Evolutionary conservation across 768 basidiomycete genomes (phyloP).

Genomic region (Suillus tomentosus): DNA sequence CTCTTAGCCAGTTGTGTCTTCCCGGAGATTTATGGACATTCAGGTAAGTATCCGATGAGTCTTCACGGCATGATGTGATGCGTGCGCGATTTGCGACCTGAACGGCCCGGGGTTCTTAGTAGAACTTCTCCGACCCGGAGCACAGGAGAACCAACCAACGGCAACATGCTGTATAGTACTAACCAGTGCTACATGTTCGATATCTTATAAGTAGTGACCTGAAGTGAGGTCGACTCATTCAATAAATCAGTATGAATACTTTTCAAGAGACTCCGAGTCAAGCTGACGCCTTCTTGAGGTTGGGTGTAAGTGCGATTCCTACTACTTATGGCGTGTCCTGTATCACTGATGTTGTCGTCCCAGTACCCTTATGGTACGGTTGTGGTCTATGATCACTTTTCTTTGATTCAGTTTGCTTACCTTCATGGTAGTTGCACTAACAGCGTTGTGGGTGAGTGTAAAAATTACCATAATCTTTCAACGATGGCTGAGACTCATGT

Average conservation of each 20-base stretch:
- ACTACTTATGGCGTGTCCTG: not conserved
- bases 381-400: not conserved
- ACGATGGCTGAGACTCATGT: not conserved
- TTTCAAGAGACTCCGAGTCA: not conserved
- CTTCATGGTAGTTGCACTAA: not conserved
- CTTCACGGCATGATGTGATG: too few relatives aligned
- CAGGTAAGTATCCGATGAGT: too few relatives aligned
- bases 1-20: too few relatives aligned
- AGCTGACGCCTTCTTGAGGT: not conserved
- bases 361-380: slow-evolving; percentile 1
- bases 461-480: not conserved
- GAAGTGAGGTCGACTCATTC: not conserved
- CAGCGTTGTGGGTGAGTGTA: not conserved
- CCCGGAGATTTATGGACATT: too few relatives aligned
- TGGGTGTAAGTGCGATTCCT: not conserved
- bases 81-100: not conserved
- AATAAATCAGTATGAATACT: not conserved
- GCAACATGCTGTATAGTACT: not conserved
- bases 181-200: not conserved
- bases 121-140: not conserved
- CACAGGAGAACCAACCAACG: not conserved
- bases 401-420: not conserved
- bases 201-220: not conserved
- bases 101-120: not conserved
- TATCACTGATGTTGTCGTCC: not conserved